These are phyloP conservation scores for Penicillium maclennaniae DNA, from an alignment of 495 filamentous ascomycete species.

Conservation along the genomic window DNA sequence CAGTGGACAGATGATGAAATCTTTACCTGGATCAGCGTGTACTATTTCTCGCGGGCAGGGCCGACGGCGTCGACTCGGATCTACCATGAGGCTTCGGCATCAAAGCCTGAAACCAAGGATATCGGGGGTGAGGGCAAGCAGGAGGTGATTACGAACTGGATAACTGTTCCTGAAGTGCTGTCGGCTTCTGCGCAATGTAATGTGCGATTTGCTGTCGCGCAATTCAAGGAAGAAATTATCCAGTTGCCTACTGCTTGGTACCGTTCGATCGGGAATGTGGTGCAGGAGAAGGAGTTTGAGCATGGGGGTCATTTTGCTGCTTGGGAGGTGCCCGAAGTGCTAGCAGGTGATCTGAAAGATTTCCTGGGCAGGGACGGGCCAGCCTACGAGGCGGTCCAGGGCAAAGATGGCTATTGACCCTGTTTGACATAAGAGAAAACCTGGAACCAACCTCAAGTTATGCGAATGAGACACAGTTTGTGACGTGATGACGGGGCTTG, in stretches of 20 bases:
- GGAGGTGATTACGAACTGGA: constrained; percentile 13
- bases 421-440: neutral
- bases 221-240: constrained; percentile 43
- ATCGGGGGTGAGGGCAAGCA: constrained; percentile 3
- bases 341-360: constrained; percentile 37
- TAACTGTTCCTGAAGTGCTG: constrained; percentile 12
- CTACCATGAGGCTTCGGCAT: constrained; percentile 44
- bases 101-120: constrained; percentile 10
- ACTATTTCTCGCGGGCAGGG: constrained; percentile 49
- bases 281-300: constrained; percentile 39
- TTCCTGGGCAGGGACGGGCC: constrained; percentile 43
- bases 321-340: constrained; percentile 44
- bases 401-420: constrained; percentile 31
- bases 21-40: constrained; percentile 52
- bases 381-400: constrained; percentile 36
- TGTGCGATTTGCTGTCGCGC: constrained; percentile 41
- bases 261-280: constrained; percentile 36
- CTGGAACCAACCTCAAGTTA: neutral
- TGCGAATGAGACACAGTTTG: constrained; percentile 42
- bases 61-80: constrained; percentile 47
- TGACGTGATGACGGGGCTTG: constrained; percentile 24
- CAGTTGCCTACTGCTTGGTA: constrained; percentile 41
- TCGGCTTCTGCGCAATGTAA: constrained; percentile 13
- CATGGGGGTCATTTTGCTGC: constrained; percentile 52
- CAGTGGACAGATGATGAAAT: constrained; percentile 54